These are phyloP conservation scores for Zymoseptoria pseudotritici DNA, from an alignment of 2,329 filamentous ascomycete genomes.

Conservation along the genomic window DNA sequence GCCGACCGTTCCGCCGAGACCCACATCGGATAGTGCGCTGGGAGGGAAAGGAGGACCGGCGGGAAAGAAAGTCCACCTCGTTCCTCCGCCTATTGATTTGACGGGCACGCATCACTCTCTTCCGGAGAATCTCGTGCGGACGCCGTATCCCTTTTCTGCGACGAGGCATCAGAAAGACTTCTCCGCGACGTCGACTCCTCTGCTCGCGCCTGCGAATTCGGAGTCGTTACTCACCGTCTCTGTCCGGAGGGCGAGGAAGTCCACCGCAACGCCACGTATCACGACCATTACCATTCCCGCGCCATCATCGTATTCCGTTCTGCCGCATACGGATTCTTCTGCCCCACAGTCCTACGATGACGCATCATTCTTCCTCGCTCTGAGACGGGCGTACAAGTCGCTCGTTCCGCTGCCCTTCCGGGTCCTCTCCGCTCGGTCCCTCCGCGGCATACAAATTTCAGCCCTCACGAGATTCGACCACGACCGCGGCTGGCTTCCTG, in stretches of 20 bases:
- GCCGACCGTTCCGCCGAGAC: not conserved
- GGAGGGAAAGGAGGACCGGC: slow-evolving; percentile 4
- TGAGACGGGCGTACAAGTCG: slow-evolving; percentile 21
- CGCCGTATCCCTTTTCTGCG: slow-evolving; percentile 25
- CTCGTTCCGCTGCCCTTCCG: slow-evolving; percentile 21
- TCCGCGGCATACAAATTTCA: slow-evolving; percentile 25
- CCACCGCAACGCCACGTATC: slow-evolving; percentile 8
- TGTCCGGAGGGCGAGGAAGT: slow-evolving; percentile 21
- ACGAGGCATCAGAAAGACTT: slow-evolving; percentile 11
- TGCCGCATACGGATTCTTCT: slow-evolving; percentile 9
- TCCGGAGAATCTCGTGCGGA: slow-evolving; percentile 25
- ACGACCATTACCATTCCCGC: slow-evolving; percentile 26
- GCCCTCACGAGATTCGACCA: slow-evolving; percentile 19
- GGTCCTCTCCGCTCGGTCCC: slow-evolving; percentile 26
- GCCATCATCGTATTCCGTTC: slow-evolving; percentile 20
- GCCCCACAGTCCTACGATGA: slow-evolving; percentile 29
- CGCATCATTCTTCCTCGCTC: slow-evolving; percentile 24
- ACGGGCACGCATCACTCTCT: slow-evolving; percentile 15
- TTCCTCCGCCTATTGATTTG: slow-evolving; percentile 30
- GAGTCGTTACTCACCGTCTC: slow-evolving; percentile 29
- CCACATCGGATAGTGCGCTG: slow-evolving; percentile 1
- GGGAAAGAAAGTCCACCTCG: slow-evolving; percentile 25
- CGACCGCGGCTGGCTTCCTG: slow-evolving; percentile 24
- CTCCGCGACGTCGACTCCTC: slow-evolving; percentile 5
- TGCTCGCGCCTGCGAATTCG: not conserved